phyloP scores from a whole-genome alignment of 2,329 filamentous ascomycete species.

The Cadophora gregata region DNA sequence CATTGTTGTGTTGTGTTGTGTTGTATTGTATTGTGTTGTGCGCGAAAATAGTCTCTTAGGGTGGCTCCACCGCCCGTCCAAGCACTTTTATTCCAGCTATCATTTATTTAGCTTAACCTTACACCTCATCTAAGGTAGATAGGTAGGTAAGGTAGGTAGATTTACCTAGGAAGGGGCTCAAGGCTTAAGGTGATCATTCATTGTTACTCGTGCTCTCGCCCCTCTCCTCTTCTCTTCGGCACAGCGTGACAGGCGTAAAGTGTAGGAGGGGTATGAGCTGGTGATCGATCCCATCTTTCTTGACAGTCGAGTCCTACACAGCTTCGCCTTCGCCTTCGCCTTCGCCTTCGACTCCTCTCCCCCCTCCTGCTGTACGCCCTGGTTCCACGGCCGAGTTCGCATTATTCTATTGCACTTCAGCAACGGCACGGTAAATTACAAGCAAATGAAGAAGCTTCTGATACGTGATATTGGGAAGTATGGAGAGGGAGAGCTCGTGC shows the following conservation, averaged over 20 bases:
- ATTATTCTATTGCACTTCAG: background rate
- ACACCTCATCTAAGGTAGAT: background rate
- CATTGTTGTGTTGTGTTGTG: too few species aligned
- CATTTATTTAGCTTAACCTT: conserved; percentile 1
- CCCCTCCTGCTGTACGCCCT: background rate
- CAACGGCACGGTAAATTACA: background rate
- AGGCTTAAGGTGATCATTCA: conserved; percentile 2
- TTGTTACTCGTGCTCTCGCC: background rate
- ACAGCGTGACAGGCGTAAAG: background rate
- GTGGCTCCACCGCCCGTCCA: conserved; percentile 4
- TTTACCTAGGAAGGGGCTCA: too few species aligned
- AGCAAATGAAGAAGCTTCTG: background rate
- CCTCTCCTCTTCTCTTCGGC: background rate
- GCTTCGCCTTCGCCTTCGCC: background rate
- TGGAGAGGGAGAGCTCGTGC: background rate
- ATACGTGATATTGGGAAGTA: background rate
- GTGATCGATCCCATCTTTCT: background rate
- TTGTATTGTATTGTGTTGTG: too few species aligned
- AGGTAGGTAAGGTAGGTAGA: background rate
- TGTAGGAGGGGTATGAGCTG: background rate
- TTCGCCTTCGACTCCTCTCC: background rate
- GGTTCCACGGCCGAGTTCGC: background rate
- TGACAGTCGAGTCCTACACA: background rate
- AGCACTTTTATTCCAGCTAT: too few species aligned
- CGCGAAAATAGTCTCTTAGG: too few species aligned